Conservation (phyloP, 2,329 filamentous ascomycete species). For the Alternaria viburni region DNA sequence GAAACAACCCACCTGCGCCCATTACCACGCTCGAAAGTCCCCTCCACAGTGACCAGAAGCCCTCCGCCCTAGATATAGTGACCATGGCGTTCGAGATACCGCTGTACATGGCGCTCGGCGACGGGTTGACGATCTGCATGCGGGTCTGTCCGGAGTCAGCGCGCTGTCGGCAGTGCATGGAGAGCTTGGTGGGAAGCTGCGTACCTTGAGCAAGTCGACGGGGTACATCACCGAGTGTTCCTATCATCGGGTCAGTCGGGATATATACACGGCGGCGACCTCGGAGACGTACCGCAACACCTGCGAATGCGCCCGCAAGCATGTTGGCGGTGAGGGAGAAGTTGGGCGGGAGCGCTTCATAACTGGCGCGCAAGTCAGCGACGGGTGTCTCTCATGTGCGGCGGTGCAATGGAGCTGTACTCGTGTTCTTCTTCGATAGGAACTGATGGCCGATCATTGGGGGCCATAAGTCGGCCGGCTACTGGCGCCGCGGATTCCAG, state of each 20-base stretch:
- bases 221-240: constrained; percentile 99
- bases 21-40: constrained; percentile 96
- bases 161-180: constrained; percentile 6
- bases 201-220: constrained; percentile 95
- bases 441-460: constrained; percentile 47
- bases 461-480: constrained; percentile 50
- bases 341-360: constrained; percentile 92
- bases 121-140: constrained; percentile 94
- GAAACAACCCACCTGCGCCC: constrained; percentile 73
- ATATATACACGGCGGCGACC: constrained; percentile 12
- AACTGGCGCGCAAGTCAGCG: constrained; percentile 58
- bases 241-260: constrained; percentile 56
- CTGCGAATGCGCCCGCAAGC: constrained; percentile 93
- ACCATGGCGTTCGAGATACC: constrained; percentile 92
- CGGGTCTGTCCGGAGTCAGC: constrained; percentile 71
- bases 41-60: constrained; percentile 90
- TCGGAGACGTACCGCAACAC: constrained; percentile 76
- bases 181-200: constrained; percentile 24
- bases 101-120: constrained; percentile 79
- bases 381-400: constrained; percentile 2
- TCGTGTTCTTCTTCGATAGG: constrained; percentile 49
- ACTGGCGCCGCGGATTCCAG: constrained; percentile 46
- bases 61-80: constrained; percentile 89
- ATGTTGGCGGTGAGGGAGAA: constrained; percentile 95
- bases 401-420: constrained; percentile 35